Evolutionary conservation across 345 rosid genomes (phyloP), one percentile per base, ranked within the genome.

Genomic region (Streptanthus diversifolius): DNA sequence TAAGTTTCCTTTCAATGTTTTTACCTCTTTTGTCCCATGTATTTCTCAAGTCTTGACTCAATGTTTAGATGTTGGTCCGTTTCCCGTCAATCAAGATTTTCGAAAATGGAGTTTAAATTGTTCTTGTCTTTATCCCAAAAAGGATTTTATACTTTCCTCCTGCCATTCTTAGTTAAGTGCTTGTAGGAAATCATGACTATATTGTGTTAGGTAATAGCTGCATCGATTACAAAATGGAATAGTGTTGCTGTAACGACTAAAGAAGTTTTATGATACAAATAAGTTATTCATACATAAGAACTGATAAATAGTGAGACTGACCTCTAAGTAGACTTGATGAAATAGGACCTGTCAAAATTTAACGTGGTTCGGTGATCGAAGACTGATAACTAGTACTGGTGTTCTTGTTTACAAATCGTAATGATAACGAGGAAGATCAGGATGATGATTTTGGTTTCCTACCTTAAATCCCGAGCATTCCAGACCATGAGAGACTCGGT

Each of bases 1-100:
- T 88, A 81, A 55, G 73, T 55, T 49, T 63, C 25, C 1, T 24
- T 22, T 4, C 3, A 9, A n/a, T 32, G 14, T 53, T 9, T 47
- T 14, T 21, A 62, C 59, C 74, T 36, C 40, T 12, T 37, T 70
- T 45, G 36, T n/a, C 25, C 30, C 22, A 4, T 57, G 48, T 58
- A 22, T 24, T 15, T 57, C 37, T 48, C 48, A 58, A 39, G 13
- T 68, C 27, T 32, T 49, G 40, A 67, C 36, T 57, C 18, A 4
- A 3, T 53, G 36, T 54, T 29, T 56, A 19, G 3, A 22, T 41
- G 47, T 48, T 66, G 6, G 21, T 49, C 53, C 15, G 3, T 41
- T 47, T 32, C 13, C 18, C 24, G 30, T 68, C 15, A 68, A 30
- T 13, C 22, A 13, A 27, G 55, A 29, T 40, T 27, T 43, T 39